These are phyloP conservation scores for Mortierella sp. DNA, from an alignment of 371 early-diverging fungal genomes.

Conservation along the genomic window DNA sequence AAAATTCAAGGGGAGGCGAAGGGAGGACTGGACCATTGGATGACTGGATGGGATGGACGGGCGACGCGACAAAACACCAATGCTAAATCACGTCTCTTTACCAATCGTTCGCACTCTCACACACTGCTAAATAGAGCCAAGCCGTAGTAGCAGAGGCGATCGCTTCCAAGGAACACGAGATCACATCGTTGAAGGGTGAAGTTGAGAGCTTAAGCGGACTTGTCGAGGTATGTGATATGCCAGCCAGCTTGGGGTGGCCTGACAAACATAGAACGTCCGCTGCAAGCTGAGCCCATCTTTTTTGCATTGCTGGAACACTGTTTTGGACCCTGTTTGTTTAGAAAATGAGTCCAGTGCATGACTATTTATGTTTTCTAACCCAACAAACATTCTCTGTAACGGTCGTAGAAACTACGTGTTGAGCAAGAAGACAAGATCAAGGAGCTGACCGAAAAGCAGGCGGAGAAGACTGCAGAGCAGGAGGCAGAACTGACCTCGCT, in stretches of 20 bases:
- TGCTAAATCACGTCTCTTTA: background rate
- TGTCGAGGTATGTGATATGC: slow-evolving; percentile 35
- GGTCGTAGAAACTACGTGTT: slow-evolving; percentile 35
- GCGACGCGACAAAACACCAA: too few species aligned
- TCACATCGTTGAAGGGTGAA: slow-evolving; percentile 36
- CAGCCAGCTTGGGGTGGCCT: background rate
- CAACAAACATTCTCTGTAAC: too few species aligned
- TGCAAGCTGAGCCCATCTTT: background rate
- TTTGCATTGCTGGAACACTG: background rate
- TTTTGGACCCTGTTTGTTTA: too few species aligned
- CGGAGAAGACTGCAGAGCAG: slow-evolving; percentile 34
- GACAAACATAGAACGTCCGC: background rate
- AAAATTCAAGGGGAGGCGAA: background rate
- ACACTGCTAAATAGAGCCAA: slow-evolving; percentile 26
- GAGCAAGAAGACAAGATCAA: slow-evolving; percentile 48
- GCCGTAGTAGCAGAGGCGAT: slow-evolving; percentile 45
- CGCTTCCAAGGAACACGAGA: slow-evolving; percentile 48
- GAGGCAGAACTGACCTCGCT: slow-evolving; percentile 45
- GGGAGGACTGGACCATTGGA: too few species aligned
- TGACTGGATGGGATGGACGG: too few species aligned
- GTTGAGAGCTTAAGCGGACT: slow-evolving; percentile 48
- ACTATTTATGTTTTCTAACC: too few species aligned
- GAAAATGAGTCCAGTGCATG: too few species aligned
- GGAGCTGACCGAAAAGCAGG: slow-evolving; percentile 35
- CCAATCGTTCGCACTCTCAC: background rate